phyloP scores from a whole-genome alignment of 2,329 filamentous ascomycete species.

The Colletotrichum sp. region DNA sequence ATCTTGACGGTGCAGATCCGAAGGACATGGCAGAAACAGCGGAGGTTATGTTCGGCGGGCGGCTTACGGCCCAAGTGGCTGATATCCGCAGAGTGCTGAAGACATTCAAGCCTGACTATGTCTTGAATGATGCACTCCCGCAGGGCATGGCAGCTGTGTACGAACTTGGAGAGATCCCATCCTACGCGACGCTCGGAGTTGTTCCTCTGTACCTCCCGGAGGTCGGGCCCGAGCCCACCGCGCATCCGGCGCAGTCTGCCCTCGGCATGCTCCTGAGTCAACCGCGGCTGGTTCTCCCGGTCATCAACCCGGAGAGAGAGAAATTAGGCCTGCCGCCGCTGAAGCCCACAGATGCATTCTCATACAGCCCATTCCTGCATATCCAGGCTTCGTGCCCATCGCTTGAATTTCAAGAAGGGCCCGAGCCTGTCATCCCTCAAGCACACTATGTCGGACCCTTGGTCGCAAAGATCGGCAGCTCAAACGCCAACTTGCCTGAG shows the following conservation, averaged over 20 bases:
- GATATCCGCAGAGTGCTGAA: conserved; percentile 37
- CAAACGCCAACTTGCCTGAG: conserved; percentile 26
- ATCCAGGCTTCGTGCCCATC: conserved; percentile 40
- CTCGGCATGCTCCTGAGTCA: conserved; percentile 31
- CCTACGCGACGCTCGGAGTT: conserved; percentile 42
- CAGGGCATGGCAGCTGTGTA: conserved; percentile 38
- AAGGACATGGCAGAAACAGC: conserved; percentile 36
- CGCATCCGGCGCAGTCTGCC: conserved; percentile 25
- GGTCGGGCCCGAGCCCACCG: conserved; percentile 32
- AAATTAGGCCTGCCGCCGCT: conserved; percentile 31
- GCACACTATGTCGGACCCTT: conserved; percentile 39
- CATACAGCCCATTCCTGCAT: conserved; percentile 41
- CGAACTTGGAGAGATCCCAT: conserved; percentile 37
- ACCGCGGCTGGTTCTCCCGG: conserved; percentile 30
- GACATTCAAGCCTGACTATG: conserved; percentile 31
- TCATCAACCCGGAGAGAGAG: conserved; percentile 35
- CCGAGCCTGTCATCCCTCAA: conserved; percentile 23
- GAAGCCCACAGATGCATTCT: conserved; percentile 34
- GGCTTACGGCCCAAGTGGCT: conserved; percentile 37
- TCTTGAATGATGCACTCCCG: conserved; percentile 44
- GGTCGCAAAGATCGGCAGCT: conserved; percentile 26
- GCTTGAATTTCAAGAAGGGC: conserved; percentile 34
- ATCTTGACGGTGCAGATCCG: conserved; percentile 28
- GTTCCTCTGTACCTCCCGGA: conserved; percentile 41
- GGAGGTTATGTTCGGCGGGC: conserved; percentile 27